Evolutionary conservation across 139 green algal species (phyloP).

Genomic region (Diplosphaera chodatii): DNA sequence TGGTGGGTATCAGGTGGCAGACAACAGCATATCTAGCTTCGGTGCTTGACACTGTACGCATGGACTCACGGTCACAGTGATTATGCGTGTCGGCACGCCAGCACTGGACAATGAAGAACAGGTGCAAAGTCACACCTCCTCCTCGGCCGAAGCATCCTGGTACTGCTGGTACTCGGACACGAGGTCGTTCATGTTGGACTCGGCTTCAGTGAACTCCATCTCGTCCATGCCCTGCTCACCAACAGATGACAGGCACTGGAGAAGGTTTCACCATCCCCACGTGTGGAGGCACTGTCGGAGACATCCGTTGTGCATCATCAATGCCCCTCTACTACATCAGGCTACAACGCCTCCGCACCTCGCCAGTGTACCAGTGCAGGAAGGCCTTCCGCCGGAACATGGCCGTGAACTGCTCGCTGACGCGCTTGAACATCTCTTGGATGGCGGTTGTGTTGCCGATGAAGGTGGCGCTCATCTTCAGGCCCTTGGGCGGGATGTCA

Average conservation of each 20-base stretch:
- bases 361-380: constrained; percentile 72
- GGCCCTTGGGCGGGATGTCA: constrained; percentile 91
- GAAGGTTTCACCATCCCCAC: no score
- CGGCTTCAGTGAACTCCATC: constrained; percentile 98
- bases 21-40: no score
- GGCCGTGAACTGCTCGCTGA: constrained; percentile 91
- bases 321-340: no score
- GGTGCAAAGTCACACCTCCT: constrained; percentile 30
- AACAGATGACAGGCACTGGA: no score
- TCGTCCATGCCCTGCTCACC: constrained; percentile 98
- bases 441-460: constrained; percentile 95
- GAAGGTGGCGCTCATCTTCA: constrained; percentile 95
- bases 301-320: no score
- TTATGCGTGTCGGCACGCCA: no score
- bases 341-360: neutral
- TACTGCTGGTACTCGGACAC: constrained; percentile 89
- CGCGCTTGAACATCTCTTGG: constrained; percentile 91
- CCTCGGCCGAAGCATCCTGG: constrained; percentile 62
- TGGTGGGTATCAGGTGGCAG: no score
- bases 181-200: constrained; percentile 88
- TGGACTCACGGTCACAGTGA: no score
- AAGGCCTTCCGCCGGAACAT: constrained; percentile 96
- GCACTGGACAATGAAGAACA: no score
- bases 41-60: no score
- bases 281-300: no score